Evolutionary conservation across 805 yeast species (phyloP).

Genomic region (Kuraishia hungarica): DNA sequence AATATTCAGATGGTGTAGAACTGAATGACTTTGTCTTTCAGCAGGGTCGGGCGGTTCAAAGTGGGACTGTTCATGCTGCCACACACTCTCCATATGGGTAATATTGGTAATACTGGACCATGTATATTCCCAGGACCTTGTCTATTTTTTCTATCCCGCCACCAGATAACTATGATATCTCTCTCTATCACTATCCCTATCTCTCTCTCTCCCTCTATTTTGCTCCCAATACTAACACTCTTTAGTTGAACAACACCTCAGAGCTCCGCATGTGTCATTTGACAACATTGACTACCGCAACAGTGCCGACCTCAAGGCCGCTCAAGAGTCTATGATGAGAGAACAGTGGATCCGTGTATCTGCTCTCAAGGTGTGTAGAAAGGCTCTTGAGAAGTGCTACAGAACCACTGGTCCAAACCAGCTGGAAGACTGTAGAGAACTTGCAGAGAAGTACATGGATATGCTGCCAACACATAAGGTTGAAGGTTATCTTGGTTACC

Average conservation of each 20-base stretch:
- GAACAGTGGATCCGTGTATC: slow-evolving; percentile 73
- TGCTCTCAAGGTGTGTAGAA: slow-evolving; percentile 59
- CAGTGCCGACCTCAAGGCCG: slow-evolving; percentile 50
- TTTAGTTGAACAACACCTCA: background rate
- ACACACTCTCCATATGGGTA: no score
- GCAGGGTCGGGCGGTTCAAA: no score
- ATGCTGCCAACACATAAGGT: slow-evolving; percentile 64
- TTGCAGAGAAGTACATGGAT: slow-evolving; percentile 70
- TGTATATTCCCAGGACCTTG: no score
- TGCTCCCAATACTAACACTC: background rate
- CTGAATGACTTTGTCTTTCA: no score
- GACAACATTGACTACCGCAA: slow-evolving; percentile 76
- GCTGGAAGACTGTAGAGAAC: slow-evolving; percentile 70
- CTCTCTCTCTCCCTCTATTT: no score
- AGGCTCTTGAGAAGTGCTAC: slow-evolving; percentile 68
- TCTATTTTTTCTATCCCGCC: no score
- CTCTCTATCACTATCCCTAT: no score
- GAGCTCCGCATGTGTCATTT: slow-evolving; percentile 68
- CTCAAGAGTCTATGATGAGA: slow-evolving; percentile 71
- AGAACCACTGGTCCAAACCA: slow-evolving; percentile 56
- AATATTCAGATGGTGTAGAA: no score
- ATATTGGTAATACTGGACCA: no score
- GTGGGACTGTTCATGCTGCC: no score
- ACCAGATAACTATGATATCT: no score
- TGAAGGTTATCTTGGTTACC: slow-evolving; percentile 76